A percentile compares a stretch with the other conserved stretches of the same genome.
phyloP scores from a whole-genome alignment of 1,139 yeast genomes.

The Debaryomyces sp. region DNA sequence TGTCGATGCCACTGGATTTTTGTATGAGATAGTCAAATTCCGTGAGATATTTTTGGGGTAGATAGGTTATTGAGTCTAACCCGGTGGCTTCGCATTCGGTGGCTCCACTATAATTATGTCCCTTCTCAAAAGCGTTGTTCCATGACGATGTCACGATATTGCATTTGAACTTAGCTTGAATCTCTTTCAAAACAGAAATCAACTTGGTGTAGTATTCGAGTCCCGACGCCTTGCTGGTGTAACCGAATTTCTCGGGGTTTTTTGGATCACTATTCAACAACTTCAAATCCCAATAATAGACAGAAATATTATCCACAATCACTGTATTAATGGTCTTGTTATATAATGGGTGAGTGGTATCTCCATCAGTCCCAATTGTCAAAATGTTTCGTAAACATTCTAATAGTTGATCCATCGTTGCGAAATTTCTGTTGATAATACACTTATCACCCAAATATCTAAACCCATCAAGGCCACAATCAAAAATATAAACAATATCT shows the following conservation, averaged over 20 bases:
- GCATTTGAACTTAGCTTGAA: conserved; percentile 26
- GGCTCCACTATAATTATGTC: conserved; percentile 22
- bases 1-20: not conserved
- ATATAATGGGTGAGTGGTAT: not conserved
- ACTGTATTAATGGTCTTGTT: conserved; percentile 19
- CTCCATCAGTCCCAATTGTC: not conserved
- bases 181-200: conserved; percentile 13
- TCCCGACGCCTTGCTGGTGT: conserved; percentile 11
- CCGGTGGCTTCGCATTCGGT: conserved; percentile 1
- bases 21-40: conserved; percentile 20
- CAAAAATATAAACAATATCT: conserved; percentile 6
- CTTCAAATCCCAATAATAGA: conserved; percentile 37
- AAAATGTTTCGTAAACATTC: conserved; percentile 5
- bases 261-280: conserved; percentile 14
- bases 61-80: conserved; percentile 14
- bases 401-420: conserved; percentile 9
- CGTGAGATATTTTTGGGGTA: conserved; percentile 19
- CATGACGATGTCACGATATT: conserved; percentile 38
- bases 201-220: conserved; percentile 20
- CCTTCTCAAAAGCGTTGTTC: conserved; percentile 34
- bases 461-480: conserved; percentile 10
- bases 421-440: not conserved
- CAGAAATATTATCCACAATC: conserved; percentile 30
- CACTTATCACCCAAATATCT: not conserved
- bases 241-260: conserved; percentile 17